Evolutionary conservation across 148 eudicot genomes (phyloP).

Genomic region (Heliosperma pusillum): DNA sequence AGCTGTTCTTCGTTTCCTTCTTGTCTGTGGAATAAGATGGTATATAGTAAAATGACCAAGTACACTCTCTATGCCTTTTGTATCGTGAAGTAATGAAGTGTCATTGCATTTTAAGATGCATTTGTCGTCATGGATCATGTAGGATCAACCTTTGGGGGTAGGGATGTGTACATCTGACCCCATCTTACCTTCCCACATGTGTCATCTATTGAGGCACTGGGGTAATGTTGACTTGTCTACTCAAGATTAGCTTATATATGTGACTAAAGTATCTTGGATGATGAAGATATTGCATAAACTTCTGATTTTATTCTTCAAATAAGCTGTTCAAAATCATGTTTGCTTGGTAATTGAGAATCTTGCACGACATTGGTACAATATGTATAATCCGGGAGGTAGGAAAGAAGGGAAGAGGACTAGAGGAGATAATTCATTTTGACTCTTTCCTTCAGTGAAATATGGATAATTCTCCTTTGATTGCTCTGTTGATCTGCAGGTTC

Average conservation of each 20-base stretch:
- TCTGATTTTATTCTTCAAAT: not conserved
- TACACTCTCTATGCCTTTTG: not conserved
- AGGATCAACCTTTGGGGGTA: too few species aligned
- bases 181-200: too few species aligned
- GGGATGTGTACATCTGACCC: too few species aligned
- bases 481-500: constrained; percentile 41
- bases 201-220: not conserved
- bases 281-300: not conserved
- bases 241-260: not conserved
- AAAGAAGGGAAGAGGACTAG: not conserved
- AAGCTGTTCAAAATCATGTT: not conserved
- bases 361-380: not conserved
- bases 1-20: not conserved
- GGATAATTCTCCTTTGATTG: not conserved
- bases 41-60: not conserved
- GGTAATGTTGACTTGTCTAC: not conserved
- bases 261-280: not conserved
- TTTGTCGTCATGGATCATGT: not conserved
- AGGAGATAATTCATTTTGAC: not conserved
- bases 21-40: not conserved
- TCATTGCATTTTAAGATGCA: not conserved
- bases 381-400: not conserved
- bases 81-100: not conserved
- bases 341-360: not conserved
- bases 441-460: not conserved